Base-by-base conservation (phyloP, 2,329 filamentous ascomycete species). In the Leptoxyphium fumago region DNA sequence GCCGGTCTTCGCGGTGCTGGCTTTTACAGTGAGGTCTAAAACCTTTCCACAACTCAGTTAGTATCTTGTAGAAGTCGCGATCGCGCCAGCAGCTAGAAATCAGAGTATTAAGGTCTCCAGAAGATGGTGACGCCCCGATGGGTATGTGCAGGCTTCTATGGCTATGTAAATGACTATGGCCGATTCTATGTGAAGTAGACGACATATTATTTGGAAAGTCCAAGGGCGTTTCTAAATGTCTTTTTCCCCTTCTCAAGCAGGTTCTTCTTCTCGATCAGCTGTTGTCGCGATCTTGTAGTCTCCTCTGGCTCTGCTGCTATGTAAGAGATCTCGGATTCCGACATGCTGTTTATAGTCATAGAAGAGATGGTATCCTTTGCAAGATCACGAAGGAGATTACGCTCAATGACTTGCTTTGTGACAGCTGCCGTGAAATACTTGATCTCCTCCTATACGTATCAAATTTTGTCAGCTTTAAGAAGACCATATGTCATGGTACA, bases 401-500 rank as follows among this genome's bases (percentile, higher is more conserved):
- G 61, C 50, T 68, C 64, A 39, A 67, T 52, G 26, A 64, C 57
- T n/a, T 61, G 54, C 28, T 60, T 60, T 26, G 56, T 52, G 28
- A 67, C 50, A 15, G 47, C 52, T 32, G 53, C 50, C 46, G 62
- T 46, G 52, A 66, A 66, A 45, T 56, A 60, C 45, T 60, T 62
- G 18, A 62, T 42, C 44, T 62, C 55, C 34, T 61, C 59, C 51
- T n/a, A n/a, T n/a, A n/a, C n/a, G n/a, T n/a, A n/a, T n/a, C n/a
- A n/a, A n/a, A n/a, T n/a, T n/a, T n/a, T n/a, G n/a, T n/a, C n/a
- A n/a, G n/a, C n/a, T n/a, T n/a, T n/a, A n/a, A n/a, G n/a, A n/a
- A n/a, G n/a, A n/a, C n/a, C n/a, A n/a, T n/a, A n/a, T n/a, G n/a
- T n/a, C n/a, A n/a, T n/a, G n/a, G n/a, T n/a, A n/a, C n/a, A n/a